Percentiles rank a stretch among this genome's conserved stretches.
Evolutionary conservation across 169 alveolate species (phyloP).

Genomic region (Plasmodium falciparum): DNA sequence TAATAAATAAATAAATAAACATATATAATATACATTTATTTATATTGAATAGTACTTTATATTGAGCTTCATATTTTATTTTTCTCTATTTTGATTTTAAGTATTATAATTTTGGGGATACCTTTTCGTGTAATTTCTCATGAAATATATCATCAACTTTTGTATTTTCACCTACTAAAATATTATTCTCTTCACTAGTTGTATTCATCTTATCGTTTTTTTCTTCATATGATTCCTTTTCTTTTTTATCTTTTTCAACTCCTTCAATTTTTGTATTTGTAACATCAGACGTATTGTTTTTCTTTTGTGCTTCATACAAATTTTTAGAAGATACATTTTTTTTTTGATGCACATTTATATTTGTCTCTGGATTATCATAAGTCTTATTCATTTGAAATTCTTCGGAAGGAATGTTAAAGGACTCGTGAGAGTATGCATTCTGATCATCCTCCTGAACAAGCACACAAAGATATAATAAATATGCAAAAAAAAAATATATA

Average conservation of each 20-base stretch:
- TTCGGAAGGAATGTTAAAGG: neutral
- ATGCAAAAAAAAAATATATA: too few relatives aligned
- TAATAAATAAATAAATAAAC: constrained; percentile 2
- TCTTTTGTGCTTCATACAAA: neutral
- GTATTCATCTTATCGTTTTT: neutral
- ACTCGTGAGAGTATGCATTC: neutral
- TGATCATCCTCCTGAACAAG: neutral
- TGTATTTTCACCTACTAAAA: constrained; percentile 7
- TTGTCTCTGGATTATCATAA: neutral
- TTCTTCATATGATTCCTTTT: neutral
- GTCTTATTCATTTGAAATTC: neutral
- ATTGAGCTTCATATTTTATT: neutral
- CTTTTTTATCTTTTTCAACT: constrained; percentile 6
- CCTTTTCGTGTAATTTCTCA: constrained; percentile 45
- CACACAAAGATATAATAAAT: too few relatives aligned
- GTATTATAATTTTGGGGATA: neutral
- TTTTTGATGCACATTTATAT: neutral
- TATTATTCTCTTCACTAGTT: neutral
- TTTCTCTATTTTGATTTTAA: neutral
- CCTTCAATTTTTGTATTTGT: neutral
- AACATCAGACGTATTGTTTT: too few relatives aligned
- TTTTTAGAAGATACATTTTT: neutral
- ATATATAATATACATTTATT: neutral
- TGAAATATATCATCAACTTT: constrained; percentile 7
- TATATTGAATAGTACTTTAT: neutral